Evolutionary conservation across 2,329 filamentous ascomycete species (phyloP).

Genomic region (Capronia epimyces): DNA sequence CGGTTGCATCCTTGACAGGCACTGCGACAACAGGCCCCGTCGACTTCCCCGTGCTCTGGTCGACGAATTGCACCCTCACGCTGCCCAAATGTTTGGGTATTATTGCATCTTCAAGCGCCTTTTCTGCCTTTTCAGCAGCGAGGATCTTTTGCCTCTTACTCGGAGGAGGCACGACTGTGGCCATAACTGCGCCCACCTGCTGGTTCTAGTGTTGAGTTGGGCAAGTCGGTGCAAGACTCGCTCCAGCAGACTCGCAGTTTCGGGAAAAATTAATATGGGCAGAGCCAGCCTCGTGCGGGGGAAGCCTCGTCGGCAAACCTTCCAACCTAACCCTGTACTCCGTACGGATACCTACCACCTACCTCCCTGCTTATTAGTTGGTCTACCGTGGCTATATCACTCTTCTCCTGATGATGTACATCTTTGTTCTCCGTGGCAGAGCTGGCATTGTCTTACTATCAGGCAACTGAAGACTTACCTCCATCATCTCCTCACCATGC

Average conservation of each 20-base stretch:
- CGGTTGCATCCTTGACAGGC: constrained; percentile 74
- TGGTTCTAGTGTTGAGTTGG: neutral
- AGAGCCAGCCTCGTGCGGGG: constrained; percentile 14
- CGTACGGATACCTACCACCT: too few relatives aligned
- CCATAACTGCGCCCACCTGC: constrained; percentile 50
- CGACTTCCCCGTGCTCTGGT: constrained; percentile 64
- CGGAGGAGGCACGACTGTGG: constrained; percentile 74
- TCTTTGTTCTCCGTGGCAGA: neutral
- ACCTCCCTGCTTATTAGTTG: too few relatives aligned
- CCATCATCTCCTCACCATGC: neutral
- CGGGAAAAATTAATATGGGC: constrained; percentile 12
- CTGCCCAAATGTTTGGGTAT: constrained; percentile 66
- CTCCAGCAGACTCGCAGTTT: neutral
- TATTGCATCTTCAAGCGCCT: constrained; percentile 67
- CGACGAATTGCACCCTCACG: constrained; percentile 80
- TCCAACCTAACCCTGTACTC: neutral
- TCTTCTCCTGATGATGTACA: neutral
- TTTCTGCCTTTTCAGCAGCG: constrained; percentile 61
- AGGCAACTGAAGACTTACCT: neutral
- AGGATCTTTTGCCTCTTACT: constrained; percentile 82
- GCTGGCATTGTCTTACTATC: neutral
- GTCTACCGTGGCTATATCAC: too few relatives aligned
- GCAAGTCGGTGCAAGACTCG: neutral
- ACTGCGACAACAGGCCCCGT: constrained; percentile 69
- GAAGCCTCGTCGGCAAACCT: constrained; percentile 9